Evolutionary conservation across 2,329 filamentous ascomycete genomes (phyloP).

Genomic region (Beauveria varroae): DNA sequence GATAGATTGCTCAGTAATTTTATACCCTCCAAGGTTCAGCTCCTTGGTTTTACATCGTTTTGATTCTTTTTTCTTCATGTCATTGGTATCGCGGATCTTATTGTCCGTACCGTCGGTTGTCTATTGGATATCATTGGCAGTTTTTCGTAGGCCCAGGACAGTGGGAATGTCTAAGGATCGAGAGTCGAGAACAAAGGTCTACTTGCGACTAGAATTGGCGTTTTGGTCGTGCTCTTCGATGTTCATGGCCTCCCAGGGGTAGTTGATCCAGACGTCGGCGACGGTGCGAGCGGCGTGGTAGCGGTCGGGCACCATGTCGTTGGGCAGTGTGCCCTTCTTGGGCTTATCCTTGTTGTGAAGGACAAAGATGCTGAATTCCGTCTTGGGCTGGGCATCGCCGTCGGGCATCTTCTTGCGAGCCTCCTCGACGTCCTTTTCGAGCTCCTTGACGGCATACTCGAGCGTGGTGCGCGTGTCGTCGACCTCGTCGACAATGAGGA

Average conservation of each 20-base stretch:
- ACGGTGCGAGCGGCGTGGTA: slow-evolving; percentile 86
- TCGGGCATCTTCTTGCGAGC: slow-evolving; percentile 68
- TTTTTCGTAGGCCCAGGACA: not conserved
- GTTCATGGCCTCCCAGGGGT: slow-evolving; percentile 93
- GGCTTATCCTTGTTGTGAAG: slow-evolving; percentile 97
- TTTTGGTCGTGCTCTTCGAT: slow-evolving; percentile 79
- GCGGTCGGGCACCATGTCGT: slow-evolving; percentile 66
- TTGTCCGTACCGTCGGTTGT: not conserved
- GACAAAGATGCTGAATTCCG: slow-evolving; percentile 90
- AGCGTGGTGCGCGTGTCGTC: slow-evolving; percentile 92
- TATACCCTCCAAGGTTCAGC: not conserved
- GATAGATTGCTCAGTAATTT: not conserved
- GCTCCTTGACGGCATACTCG: slow-evolving; percentile 86
- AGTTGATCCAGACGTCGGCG: slow-evolving; percentile 96
- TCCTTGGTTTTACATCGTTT: not conserved
- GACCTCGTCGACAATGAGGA: slow-evolving; percentile 91
- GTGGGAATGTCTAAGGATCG: not conserved
- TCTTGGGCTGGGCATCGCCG: slow-evolving; percentile 58
- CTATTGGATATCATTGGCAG: slow-evolving; percentile 1
- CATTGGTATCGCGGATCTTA: slow-evolving; percentile 1
- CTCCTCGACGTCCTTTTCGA: slow-evolving; percentile 86
- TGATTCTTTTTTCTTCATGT: not conserved
- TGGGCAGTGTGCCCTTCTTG: slow-evolving; percentile 83
- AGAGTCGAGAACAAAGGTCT: not conserved
- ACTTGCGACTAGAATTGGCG: not conserved